Conservation (phyloP, 768 basidiomycete genomes). For the Pulveroboletus sp. region DNA sequence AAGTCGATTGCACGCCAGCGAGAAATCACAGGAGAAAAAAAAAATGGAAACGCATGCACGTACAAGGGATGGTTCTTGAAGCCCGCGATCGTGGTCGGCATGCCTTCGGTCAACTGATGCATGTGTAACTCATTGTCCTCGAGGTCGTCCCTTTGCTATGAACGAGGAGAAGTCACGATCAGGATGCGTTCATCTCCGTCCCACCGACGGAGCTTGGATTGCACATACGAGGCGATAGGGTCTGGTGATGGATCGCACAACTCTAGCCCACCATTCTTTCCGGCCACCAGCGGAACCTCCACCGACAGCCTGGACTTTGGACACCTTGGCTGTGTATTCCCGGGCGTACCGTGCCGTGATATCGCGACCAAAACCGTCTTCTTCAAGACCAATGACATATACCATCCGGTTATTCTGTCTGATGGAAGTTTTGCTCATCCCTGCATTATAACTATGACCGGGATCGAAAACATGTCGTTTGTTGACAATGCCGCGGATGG, state of each 20-base stretch:
- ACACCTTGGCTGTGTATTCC: constrained; percentile 72
- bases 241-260: constrained; percentile 58
- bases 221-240: constrained; percentile 76
- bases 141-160: constrained; percentile 82
- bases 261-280: constrained; percentile 80
- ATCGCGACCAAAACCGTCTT: constrained; percentile 89
- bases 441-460: constrained; percentile 29
- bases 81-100: constrained; percentile 85
- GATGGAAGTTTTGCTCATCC: constrained; percentile 10
- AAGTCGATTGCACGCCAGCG: background rate
- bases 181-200: constrained; percentile 18
- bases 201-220: constrained; percentile 11
- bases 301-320: constrained; percentile 69
- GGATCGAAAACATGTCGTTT: constrained; percentile 81
- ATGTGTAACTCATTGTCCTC: constrained; percentile 86
- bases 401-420: constrained; percentile 75
- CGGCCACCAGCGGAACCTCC: constrained; percentile 47
- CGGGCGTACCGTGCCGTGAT: constrained; percentile 87
- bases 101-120: constrained; percentile 78
- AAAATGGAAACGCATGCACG: constrained; percentile 2
- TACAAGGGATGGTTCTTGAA: constrained; percentile 96
- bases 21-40: constrained; percentile 24
- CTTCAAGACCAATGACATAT: constrained; percentile 92
- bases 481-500: constrained; percentile 74
- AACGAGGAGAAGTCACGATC: constrained; percentile 2